phyloP scores from a whole-genome alignment of 441 rosid genomes.

The Mallotus repandus region DNA sequence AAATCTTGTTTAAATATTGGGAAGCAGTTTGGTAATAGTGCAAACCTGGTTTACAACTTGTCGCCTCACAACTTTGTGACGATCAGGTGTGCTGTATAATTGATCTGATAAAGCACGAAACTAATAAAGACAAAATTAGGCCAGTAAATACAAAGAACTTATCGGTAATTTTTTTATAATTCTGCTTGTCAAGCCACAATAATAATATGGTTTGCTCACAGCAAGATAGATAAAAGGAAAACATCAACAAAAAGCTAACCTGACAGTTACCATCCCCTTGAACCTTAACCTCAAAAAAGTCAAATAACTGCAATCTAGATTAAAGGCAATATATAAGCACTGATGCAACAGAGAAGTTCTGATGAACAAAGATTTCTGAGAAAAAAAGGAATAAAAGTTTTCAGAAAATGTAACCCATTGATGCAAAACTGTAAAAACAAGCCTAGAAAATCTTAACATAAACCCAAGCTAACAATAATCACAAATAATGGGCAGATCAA shows the following conservation, averaged over 20 bases:
- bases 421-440: not conserved
- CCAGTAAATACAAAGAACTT: not conserved
- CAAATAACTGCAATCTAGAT: slow-evolving; percentile 41
- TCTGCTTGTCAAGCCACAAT: not conserved
- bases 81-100: slow-evolving; percentile 58
- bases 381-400: not conserved
- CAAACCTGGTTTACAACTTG: slow-evolving; percentile 75
- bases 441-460: not conserved
- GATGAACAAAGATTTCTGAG: not conserved
- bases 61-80: slow-evolving; percentile 64
- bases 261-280: slow-evolving; percentile 56
- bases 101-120: slow-evolving; percentile 90
- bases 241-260: slow-evolving; percentile 23
- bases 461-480: not conserved
- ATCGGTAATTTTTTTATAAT: not conserved
- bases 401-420: not conserved
- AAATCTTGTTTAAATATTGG: not conserved
- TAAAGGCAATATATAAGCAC: not conserved
- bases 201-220: not conserved
- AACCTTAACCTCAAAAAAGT: slow-evolving; percentile 41
- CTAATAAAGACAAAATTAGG: slow-evolving; percentile 37
- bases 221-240: not conserved
- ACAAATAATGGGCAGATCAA: not conserved
- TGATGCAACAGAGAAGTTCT: not conserved
- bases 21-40: slow-evolving; percentile 1